Conservation (phyloP, 2,329 filamentous ascomycete genomes). For the Ceratocystis harringtonii region DNA sequence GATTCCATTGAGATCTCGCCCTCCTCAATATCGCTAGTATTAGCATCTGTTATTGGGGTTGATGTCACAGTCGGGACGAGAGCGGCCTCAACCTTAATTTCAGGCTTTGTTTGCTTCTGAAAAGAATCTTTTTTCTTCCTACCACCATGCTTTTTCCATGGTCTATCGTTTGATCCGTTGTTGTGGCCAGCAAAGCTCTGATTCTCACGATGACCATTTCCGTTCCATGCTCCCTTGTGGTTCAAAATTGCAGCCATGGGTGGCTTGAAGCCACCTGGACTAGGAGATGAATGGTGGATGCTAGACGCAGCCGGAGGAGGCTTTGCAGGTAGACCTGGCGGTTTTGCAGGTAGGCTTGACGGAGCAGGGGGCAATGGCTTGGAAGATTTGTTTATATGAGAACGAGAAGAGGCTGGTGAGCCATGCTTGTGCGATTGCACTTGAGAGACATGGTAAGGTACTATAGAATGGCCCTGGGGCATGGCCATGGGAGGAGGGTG, state of each 20-base stretch:
- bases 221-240: neutral
- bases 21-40: constrained; percentile 1
- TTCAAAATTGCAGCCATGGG: neutral
- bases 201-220: neutral
- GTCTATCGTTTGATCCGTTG: constrained; percentile 2
- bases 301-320: neutral
- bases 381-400: neutral
- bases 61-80: neutral
- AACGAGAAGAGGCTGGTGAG: neutral
- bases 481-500: neutral
- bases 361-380: constrained; percentile 4
- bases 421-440: neutral
- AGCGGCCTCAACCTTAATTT: neutral
- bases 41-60: neutral
- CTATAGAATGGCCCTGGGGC: neutral
- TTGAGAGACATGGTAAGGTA: neutral
- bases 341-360: constrained; percentile 11
- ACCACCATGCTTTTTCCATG: neutral
- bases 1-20: neutral
- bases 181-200: neutral
- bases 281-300: neutral
- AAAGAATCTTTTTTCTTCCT: neutral
- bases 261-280: neutral
- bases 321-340: constrained; percentile 9
- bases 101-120: neutral